Base-by-base conservation (phyloP, 2,329 filamentous ascomycete genomes). In the Exophiala sp. region DNA sequence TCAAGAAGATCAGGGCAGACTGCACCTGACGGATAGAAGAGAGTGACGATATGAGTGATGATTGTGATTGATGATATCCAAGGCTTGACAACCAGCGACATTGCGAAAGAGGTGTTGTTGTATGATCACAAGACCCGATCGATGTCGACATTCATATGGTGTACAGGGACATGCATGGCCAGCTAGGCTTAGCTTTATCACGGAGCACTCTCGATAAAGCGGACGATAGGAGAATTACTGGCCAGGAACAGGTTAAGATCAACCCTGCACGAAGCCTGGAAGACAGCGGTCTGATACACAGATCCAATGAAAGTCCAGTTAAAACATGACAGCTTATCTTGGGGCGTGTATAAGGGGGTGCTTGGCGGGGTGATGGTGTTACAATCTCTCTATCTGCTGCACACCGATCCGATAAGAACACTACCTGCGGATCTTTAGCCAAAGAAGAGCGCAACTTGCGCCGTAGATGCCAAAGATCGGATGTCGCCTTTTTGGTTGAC, bases 161-260 rank as follows among this genome's bases (percentile, higher is more conserved):
- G 24, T 29, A 29, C 24, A 29, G 5, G 24, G 24, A 29, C 24
- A 29, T 29, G 24, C 24, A 29, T 29, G 24, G 24, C 24, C 7
- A 8, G 24, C 24, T 29, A 8, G 24, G 24, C n/a, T 46, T 54
- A 50, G 52, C 52, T 54, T 55, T 55, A 55, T 50, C 52, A 38
- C 46, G n/a, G 24, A 14, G 36, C 47, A 50, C n/a, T 14, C 1
- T 10, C 42, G 35, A 47, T 47, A 35, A 24, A 41, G 42, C n/a
- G 41, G 21, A 46, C 42, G 47, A 50, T 50, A 41, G 40, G 39
- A 42, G 24, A 21, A 16, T 36, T 16, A 32, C 16, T 39, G 33
- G 10, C 40, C 46, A 55, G 49, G 48, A 53, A 53, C 47, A 55
- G 54, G 54, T 36, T 40, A 50, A 50, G 54, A 47, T 54, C 54